Conservation (phyloP, 208 protist species). For the Leishmania tropica region DNA sequence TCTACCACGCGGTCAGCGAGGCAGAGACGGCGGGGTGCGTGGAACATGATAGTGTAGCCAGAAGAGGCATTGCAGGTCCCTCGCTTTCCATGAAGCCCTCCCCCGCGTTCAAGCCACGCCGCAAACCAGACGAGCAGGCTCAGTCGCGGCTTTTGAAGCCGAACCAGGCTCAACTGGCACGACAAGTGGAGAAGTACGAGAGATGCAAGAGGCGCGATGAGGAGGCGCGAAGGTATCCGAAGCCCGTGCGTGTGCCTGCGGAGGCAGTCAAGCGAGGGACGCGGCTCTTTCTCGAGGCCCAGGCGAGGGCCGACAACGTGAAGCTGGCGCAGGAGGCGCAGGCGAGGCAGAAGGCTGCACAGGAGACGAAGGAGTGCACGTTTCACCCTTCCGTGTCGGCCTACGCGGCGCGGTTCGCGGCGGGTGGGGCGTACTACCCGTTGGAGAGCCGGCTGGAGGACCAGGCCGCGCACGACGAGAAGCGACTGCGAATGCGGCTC, state of each 20-base stretch:
- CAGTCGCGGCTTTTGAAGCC: conserved; percentile 40
- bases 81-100: not conserved
- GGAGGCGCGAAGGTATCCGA: conserved; percentile 19
- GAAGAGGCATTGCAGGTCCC: not conserved
- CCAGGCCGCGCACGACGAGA: conserved; percentile 33
- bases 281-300: conserved; percentile 56
- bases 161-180: conserved; percentile 32
- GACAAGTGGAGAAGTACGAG: conserved; percentile 57
- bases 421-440: conserved; percentile 26
- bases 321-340: conserved; percentile 29
- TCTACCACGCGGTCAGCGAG: not conserved
- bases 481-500: conserved; percentile 37
- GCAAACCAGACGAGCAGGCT: conserved; percentile 32
- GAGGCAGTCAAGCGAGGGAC: conserved; percentile 50
- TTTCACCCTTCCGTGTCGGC: conserved; percentile 70
- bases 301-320: conserved; percentile 16
- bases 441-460: conserved; percentile 40
- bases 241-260: conserved; percentile 28
- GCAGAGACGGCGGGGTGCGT: not conserved
- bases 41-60: not conserved
- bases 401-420: conserved; percentile 38
- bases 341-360: conserved; percentile 17
- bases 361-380: conserved; percentile 45
- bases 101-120: conserved; percentile 16
- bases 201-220: conserved; percentile 43